Base-by-base conservation (phyloP, 2,329 filamentous ascomycete genomes). In the Colletotrichum viniferum region DNA sequence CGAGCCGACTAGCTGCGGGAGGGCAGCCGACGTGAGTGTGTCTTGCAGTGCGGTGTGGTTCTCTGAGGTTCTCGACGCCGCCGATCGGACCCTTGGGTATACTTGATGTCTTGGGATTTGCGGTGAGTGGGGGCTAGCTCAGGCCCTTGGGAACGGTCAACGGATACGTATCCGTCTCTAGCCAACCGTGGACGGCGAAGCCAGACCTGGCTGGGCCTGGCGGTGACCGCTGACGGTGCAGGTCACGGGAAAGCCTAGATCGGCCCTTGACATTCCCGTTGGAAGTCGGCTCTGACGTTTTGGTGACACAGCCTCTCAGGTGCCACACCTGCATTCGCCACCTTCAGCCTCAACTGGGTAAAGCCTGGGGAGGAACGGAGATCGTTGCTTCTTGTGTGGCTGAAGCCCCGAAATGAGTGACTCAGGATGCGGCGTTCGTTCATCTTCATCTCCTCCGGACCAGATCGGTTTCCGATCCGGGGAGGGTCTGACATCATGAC, bases 81-180 rank as follows among this genome's bases (percentile, higher is more conserved):
- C 73, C 36, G 69, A 75, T 75, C 69, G 62, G 73, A 75, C 73
- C 69, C 73, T 73, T 52, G 43, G 2, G 43, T 52, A 6, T 7
- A 7, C 43, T 52, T 52, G 43, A 24, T 52, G 43, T 52, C 43
- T 52, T 56, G 30, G 26, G 60, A 66, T 61, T 32, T 18, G 69
- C 69, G 43, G 55, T 48, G 34, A 32, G 69, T 75, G 73, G 69
- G 21, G 69, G 62, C 43, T 52, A 52, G 43, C 43, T 52, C 26
- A 52, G 28, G 26, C 30, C 28, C 18, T 36, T n/a, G 48, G 52
- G 28, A 32, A 60, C 32, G 43, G 43, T 52, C n/a, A 52, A 34
- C 58, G 58, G 24, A 60, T 32, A 69, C 55, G 66, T 69, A 69
- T 60, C 66, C 55, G 55, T 48, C 48, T 28, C 64, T 66, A 48